A percentile compares a stretch with the other conserved stretches of the same genome.
These are phyloP conservation scores for Torrubiella hemipterigena DNA, from an alignment of 2,329 filamentous ascomycete species.

Conservation along the genomic window DNA sequence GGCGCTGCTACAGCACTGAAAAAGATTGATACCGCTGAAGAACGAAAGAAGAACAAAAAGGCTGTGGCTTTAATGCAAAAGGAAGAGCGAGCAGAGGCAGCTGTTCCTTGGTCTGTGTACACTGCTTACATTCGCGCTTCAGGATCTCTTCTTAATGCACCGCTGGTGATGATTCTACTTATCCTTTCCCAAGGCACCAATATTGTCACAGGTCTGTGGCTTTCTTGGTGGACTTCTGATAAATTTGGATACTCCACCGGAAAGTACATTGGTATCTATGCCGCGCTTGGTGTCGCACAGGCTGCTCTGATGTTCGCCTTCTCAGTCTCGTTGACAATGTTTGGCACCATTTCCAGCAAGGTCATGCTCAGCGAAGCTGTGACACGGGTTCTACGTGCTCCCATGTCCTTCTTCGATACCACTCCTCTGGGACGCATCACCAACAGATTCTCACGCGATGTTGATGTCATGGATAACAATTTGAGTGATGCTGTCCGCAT, in stretches of 20 bases:
- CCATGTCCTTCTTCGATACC: conserved; percentile 94
- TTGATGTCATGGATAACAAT: conserved; percentile 93
- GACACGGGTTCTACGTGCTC: conserved; percentile 56
- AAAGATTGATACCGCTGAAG: conserved; percentile 8
- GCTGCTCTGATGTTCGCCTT: conserved; percentile 70
- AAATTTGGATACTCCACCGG: conserved; percentile 57
- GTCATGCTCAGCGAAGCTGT: conserved; percentile 73
- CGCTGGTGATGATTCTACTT: conserved; percentile 51
- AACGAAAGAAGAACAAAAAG: conserved; percentile 42
- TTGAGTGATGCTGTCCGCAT: conserved; percentile 83
- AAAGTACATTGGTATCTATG: conserved; percentile 61
- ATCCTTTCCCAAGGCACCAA: conserved; percentile 70
- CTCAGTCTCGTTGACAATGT: conserved; percentile 63
- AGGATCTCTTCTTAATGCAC: conserved; percentile 56
- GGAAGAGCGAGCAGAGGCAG: conserved; percentile 58
- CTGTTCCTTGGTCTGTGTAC: conserved; percentile 73
- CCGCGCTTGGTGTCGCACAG: conserved; percentile 59
- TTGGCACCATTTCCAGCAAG: conserved; percentile 72
- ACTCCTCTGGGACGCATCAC: conserved; percentile 91
- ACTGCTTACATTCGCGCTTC: conserved; percentile 65
- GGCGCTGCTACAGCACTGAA: too few relatives aligned
- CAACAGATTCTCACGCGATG: conserved; percentile 90
- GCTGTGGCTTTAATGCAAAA: conserved; percentile 57
- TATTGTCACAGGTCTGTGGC: conserved; percentile 80
- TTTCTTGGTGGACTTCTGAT: conserved; percentile 85